These are phyloP conservation scores for Saccharum officinarum DNA, from an alignment of 176 grass and related monocot species.

Conservation along the genomic window DNA sequence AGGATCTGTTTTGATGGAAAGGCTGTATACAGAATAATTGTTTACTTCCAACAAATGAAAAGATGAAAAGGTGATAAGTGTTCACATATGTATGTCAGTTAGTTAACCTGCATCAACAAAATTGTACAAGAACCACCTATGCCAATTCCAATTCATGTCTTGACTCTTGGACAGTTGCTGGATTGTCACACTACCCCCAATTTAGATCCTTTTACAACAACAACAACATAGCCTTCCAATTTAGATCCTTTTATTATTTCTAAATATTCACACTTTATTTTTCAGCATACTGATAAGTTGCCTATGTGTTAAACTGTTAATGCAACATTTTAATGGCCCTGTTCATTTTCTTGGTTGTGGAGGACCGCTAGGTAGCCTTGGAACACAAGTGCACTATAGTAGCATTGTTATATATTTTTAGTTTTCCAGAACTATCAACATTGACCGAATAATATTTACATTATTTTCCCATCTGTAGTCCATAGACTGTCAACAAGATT, in stretches of 20 bases:
- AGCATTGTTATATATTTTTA: background rate
- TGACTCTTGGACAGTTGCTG: background rate
- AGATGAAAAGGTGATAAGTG: background rate
- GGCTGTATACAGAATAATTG: constrained; percentile 38
- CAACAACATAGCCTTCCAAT: no score
- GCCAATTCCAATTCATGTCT: constrained; percentile 17
- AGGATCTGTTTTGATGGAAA: constrained; percentile 78
- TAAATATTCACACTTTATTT: background rate
- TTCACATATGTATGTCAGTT: constrained; percentile 1
- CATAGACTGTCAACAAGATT: background rate
- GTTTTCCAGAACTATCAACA: background rate
- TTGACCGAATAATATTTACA: background rate
- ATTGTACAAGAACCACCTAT: constrained; percentile 15
- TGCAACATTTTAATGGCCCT: background rate
- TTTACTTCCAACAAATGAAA: constrained; percentile 22
- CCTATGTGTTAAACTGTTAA: background rate
- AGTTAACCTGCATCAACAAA: constrained; percentile 15
- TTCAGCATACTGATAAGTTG: background rate
- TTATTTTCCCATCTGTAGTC: background rate
- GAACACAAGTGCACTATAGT: background rate
- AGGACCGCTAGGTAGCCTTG: background rate
- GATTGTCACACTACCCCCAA: background rate
- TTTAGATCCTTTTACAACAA: background rate
- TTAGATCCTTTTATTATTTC: background rate
- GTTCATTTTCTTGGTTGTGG: constrained; percentile 16